Percentiles rank a stretch among this genome's conserved stretches.
Evolutionary conservation across 1,284 basidiomycete species (phyloP).

Genomic region (Fistulinella cinereoalba): DNA sequence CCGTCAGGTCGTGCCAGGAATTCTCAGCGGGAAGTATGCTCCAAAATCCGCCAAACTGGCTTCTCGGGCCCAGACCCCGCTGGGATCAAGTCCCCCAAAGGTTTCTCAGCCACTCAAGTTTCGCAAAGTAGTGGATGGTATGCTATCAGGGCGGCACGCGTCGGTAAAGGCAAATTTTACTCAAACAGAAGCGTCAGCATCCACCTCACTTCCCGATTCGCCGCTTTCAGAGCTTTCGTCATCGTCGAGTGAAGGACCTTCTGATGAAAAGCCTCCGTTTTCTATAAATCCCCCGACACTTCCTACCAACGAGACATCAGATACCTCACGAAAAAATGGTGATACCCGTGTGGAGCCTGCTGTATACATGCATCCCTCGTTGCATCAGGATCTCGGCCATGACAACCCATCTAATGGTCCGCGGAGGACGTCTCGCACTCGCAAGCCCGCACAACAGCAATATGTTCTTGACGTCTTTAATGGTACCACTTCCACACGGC

Average conservation of each 20-base stretch:
- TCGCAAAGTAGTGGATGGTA: conserved; percentile 37
- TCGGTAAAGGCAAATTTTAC: conserved; percentile 15
- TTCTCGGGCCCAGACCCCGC: conserved; percentile 11
- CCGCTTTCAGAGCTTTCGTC: conserved; percentile 31
- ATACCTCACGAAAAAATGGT: conserved; percentile 1
- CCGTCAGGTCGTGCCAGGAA: conserved; percentile 39
- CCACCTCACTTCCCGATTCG: conserved; percentile 10
- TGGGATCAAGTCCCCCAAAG: conserved; percentile 23
- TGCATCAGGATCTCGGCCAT: conserved; percentile 4
- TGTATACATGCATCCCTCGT: neutral
- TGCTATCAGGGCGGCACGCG: conserved; percentile 31
- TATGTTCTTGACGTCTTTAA: conserved; percentile 43
- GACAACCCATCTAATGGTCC: conserved; percentile 19
- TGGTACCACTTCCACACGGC: conserved; percentile 30
- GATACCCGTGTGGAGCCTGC: neutral
- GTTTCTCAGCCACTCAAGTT: conserved; percentile 27
- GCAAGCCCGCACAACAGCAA: conserved; percentile 41
- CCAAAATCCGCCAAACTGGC: conserved; percentile 16
- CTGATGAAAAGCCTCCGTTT: conserved; percentile 2
- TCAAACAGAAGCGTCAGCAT: conserved; percentile 4
- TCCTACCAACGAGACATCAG: conserved; percentile 2
- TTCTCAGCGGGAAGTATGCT: conserved; percentile 33
- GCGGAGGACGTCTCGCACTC: conserved; percentile 52
- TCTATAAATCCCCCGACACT: neutral
- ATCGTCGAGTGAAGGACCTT: conserved; percentile 21